These are phyloP conservation scores for Aristolochia fimbriata DNA, from an alignment of 164 flowering plant species.

Conservation along the genomic window DNA sequence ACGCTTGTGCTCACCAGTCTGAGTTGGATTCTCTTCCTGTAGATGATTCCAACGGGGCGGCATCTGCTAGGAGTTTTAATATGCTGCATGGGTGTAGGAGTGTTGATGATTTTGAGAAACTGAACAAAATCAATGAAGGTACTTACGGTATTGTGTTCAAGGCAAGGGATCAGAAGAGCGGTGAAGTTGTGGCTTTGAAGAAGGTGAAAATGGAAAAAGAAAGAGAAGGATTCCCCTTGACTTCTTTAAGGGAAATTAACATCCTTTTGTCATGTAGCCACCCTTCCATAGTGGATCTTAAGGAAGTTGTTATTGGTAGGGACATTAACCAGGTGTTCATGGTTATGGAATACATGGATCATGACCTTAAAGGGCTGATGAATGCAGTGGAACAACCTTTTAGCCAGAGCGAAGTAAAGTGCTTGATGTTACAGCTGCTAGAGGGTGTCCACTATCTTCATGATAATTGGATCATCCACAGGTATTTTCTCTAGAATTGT, in stretches of 20 bases:
- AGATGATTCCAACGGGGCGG: slow-evolving; percentile 20
- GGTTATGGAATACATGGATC: slow-evolving; percentile 99
- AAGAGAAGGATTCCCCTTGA: slow-evolving; percentile 93
- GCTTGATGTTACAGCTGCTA: slow-evolving; percentile 83
- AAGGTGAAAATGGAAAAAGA: slow-evolving; percentile 99
- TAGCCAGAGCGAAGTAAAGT: slow-evolving; percentile 94
- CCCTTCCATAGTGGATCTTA: slow-evolving; percentile 92
- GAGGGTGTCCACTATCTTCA: slow-evolving; percentile 93
- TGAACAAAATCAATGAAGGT: slow-evolving; percentile 93
- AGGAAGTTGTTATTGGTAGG: slow-evolving; percentile 92
- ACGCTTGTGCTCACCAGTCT: slow-evolving; percentile 18
- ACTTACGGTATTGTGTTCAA: slow-evolving; percentile 96
- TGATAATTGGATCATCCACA: slow-evolving; percentile 97
- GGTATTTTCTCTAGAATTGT: slow-evolving; percentile 1
- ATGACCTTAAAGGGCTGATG: slow-evolving; percentile 91
- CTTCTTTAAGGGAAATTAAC: slow-evolving; percentile 91
- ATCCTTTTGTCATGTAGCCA: slow-evolving; percentile 92
- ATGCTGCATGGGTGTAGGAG: slow-evolving; percentile 98
- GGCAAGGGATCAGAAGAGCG: slow-evolving; percentile 82
- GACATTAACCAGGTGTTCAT: slow-evolving; percentile 84
- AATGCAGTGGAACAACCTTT: slow-evolving; percentile 81
- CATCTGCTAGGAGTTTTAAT: slow-evolving; percentile 61
- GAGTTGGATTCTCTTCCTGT: slow-evolving; percentile 38
- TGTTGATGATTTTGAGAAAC: slow-evolving; percentile 88
- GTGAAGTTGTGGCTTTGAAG: slow-evolving; percentile 90